phyloP scores from a whole-genome alignment of 2,329 filamentous ascomycete genomes.

The Epichloe gansuensis region DNA sequence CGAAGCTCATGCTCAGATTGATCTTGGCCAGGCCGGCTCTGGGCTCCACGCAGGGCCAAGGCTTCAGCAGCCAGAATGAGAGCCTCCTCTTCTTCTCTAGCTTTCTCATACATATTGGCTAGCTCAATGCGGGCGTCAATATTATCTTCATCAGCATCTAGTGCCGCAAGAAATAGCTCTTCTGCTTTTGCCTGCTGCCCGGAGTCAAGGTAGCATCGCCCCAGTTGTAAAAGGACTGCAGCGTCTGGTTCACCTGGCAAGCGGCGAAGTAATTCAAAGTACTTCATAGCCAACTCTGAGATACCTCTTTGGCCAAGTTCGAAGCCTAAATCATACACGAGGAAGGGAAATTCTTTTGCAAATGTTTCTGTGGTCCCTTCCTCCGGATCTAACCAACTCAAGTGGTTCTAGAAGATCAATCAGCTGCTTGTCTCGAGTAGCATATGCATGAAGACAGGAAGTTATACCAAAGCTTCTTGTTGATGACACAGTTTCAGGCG shows the following conservation, averaged over 20 bases:
- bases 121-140: slow-evolving; percentile 69
- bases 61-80: slow-evolving; percentile 67
- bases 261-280: slow-evolving; percentile 42
- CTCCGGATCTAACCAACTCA: slow-evolving; percentile 57
- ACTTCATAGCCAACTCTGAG: slow-evolving; percentile 33
- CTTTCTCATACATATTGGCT: slow-evolving; percentile 72
- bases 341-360: slow-evolving; percentile 58
- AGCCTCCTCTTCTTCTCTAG: slow-evolving; percentile 62
- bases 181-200: slow-evolving; percentile 58
- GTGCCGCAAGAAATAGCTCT: slow-evolving; percentile 62
- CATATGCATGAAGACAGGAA: not conserved
- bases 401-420: slow-evolving; percentile 39
- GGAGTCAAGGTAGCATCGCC: slow-evolving; percentile 55
- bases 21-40: slow-evolving; percentile 14
- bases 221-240: slow-evolving; percentile 42
- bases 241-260: slow-evolving; percentile 38
- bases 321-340: slow-evolving; percentile 57
- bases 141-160: slow-evolving; percentile 57
- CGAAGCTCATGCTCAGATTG: not conserved
- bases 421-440: not conserved
- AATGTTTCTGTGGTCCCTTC: slow-evolving; percentile 31
- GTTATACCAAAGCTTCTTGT: slow-evolving; percentile 61
- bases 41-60: slow-evolving; percentile 47
- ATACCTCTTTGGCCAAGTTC: slow-evolving; percentile 26
- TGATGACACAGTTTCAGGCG: slow-evolving; percentile 58